phyloP scores from a whole-genome alignment of 164 flowering plant genomes.

The Magnolia officinalis region DNA sequence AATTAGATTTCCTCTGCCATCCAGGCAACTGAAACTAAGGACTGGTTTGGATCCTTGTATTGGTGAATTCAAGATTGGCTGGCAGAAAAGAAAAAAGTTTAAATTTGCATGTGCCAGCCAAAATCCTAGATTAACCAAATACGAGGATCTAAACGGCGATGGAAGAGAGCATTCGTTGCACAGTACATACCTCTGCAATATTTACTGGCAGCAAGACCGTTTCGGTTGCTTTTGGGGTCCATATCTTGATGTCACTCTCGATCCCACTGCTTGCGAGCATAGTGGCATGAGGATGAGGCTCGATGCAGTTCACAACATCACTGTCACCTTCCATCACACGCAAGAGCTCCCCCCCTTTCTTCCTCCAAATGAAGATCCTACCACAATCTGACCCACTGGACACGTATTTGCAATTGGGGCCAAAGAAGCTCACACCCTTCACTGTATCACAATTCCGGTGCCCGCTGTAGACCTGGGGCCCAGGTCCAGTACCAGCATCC shows the following conservation, averaged over 20 bases:
- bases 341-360: constrained; percentile 74
- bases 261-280: constrained; percentile 92
- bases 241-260: constrained; percentile 75
- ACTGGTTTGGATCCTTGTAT: not conserved
- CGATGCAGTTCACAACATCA: constrained; percentile 78
- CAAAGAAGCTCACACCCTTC: constrained; percentile 86
- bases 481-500: constrained; percentile 27
- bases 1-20: not conserved
- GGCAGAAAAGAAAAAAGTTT: too few relatives aligned
- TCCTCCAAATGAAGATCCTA: constrained; percentile 91
- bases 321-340: constrained; percentile 91
- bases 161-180: too few relatives aligned
- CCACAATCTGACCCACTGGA: constrained; percentile 98
- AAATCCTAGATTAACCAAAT: not conserved
- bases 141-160: constrained; percentile 5
- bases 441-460: constrained; percentile 76
- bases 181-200: constrained; percentile 55
- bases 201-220: constrained; percentile 57
- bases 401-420: constrained; percentile 85
- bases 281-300: constrained; percentile 76
- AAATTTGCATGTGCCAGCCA: not conserved
- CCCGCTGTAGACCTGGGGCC: constrained; percentile 75
- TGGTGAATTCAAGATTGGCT: not conserved
- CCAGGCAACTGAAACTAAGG: not conserved
- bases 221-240: constrained; percentile 75